Evolutionary conservation across 148 eudicot species (phyloP), one percentile per base, ranked within the genome.

Genomic region (Nepenthes gracilis): DNA sequence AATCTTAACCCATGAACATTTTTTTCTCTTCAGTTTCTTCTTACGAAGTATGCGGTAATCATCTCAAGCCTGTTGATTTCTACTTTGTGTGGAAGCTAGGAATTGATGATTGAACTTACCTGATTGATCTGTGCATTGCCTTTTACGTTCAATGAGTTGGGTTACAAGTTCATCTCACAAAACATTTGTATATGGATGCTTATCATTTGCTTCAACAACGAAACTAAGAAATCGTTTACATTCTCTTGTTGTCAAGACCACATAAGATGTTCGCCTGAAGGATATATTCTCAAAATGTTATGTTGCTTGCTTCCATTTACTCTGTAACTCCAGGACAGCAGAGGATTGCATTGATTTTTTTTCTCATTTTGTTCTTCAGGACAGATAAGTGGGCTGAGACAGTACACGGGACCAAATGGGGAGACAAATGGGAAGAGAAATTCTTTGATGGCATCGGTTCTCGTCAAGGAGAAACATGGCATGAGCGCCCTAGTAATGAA

Each of bases 321-420:
- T 23, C 23, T 23, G 23, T 23, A 23, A 23, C 23, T 23, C 23
- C 0, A 0, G 0, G 23, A 23, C 23, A 23, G 23, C 23, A 23
- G 23, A 23, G 23, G 23, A 49, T 12, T 11, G 63, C 62, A 36
- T n/a, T 43, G 38, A 62, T 12, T 36, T 57, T 47, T 23, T 36
- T 58, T 35, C 5, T 57, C 10, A 52, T 61, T 64, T 43, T 51
- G 36, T 48, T 60, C 60, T 48, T 57, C 88, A 92, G 98, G 98
- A 92, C 98, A 48, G 98, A 92, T 70, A 92, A 92, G 75, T 92
- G 98, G 96, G 98, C 98, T 14, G 98, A 92, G 80, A 92, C 98
- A 36, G 91, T 88, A 74, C 82, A 85, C 58, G 98, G 96, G 76
- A 92, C 96, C 36, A 86, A 84, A 79, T 92, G 98, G 98, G 98